Evolutionary conservation across 805 yeast genomes (phyloP).

Genomic region (Saturnispora mendoncae): DNA sequence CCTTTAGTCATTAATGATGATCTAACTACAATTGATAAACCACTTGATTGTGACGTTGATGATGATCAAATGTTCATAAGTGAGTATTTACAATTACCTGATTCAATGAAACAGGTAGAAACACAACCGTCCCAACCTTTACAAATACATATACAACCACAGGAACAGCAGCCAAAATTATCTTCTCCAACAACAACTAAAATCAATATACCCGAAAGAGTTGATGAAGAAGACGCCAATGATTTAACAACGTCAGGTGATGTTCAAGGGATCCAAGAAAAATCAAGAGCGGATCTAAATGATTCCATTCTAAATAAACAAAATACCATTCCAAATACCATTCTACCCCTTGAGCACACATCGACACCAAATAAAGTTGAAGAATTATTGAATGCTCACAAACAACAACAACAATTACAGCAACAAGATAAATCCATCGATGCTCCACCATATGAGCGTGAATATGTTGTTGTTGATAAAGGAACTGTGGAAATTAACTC

Average conservation of each 20-base stretch:
- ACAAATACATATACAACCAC: too few species aligned
- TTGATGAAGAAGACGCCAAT: slow-evolving; percentile 8
- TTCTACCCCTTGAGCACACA: neutral
- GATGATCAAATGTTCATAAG: slow-evolving; percentile 79
- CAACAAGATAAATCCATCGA: neutral
- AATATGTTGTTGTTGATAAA: slow-evolving; percentile 91
- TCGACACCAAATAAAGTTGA: slow-evolving; percentile 7
- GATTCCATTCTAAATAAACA: neutral
- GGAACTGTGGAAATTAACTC: slow-evolving; percentile 93
- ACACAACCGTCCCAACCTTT: too few species aligned
- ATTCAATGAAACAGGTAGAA: neutral
- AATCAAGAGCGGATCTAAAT: neutral
- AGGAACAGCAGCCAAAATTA: neutral
- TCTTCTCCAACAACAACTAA: neutral
- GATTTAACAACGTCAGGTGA: slow-evolving; percentile 6
- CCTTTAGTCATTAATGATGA: slow-evolving; percentile 46
- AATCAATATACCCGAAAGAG: slow-evolving; percentile 11
- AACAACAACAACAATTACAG: slow-evolving; percentile 3
- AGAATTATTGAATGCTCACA: slow-evolving; percentile 11
- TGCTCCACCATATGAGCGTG: slow-evolving; percentile 48
- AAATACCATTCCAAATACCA: slow-evolving; percentile 1
- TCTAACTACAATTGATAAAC: slow-evolving; percentile 42
- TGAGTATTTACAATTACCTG: slow-evolving; percentile 44
- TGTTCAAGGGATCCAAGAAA: neutral
- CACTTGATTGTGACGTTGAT: slow-evolving; percentile 57